Evolutionary conservation across 2,329 filamentous ascomycete genomes (phyloP).

Genomic region (Boeremia exigua): DNA sequence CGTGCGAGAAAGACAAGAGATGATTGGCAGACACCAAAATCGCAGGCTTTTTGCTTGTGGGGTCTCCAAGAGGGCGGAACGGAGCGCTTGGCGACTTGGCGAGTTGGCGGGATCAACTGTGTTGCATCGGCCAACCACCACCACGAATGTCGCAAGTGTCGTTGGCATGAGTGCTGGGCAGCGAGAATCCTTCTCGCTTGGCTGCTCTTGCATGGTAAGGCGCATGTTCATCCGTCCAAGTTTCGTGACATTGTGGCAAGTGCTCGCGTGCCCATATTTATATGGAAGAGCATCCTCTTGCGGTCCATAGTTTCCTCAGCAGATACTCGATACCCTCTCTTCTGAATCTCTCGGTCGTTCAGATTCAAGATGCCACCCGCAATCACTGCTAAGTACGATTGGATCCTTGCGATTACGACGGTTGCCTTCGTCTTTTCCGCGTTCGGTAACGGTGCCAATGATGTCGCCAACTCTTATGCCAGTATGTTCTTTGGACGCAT

Average conservation of each 20-base stretch:
- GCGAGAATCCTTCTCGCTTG: slow-evolving; percentile 16
- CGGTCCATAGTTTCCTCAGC: background rate
- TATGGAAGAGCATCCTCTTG: background rate
- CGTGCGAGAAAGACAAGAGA: slow-evolving; percentile 3
- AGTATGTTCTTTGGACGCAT: slow-evolving; percentile 29
- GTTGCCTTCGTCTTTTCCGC: slow-evolving; percentile 47
- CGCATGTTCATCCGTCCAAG: background rate
- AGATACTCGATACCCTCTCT: background rate
- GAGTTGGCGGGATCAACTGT: slow-evolving; percentile 2
- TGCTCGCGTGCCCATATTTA: slow-evolving; percentile 18
- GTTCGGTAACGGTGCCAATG: slow-evolving; percentile 54
- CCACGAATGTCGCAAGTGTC: background rate
- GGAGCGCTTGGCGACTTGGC: slow-evolving; percentile 22
- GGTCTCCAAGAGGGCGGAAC: slow-evolving; percentile 20
- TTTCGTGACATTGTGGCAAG: slow-evolving; percentile 18
- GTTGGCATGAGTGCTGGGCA: slow-evolving; percentile 1
- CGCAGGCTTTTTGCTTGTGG: slow-evolving; percentile 14
- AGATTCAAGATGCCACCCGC: slow-evolving; percentile 25
- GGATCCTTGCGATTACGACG: slow-evolving; percentile 50
- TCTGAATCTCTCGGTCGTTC: background rate
- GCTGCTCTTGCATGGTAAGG: slow-evolving; percentile 4
- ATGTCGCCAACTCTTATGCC: slow-evolving; percentile 63
- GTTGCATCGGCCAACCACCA: slow-evolving; percentile 12
- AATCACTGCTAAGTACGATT: slow-evolving; percentile 45
- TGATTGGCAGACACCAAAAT: slow-evolving; percentile 11